A percentile compares a stretch with the other conserved stretches of the same genome.
phyloP scores from a whole-genome alignment of 2,329 filamentous ascomycete genomes.

The Lecanicillium sp. region DNA sequence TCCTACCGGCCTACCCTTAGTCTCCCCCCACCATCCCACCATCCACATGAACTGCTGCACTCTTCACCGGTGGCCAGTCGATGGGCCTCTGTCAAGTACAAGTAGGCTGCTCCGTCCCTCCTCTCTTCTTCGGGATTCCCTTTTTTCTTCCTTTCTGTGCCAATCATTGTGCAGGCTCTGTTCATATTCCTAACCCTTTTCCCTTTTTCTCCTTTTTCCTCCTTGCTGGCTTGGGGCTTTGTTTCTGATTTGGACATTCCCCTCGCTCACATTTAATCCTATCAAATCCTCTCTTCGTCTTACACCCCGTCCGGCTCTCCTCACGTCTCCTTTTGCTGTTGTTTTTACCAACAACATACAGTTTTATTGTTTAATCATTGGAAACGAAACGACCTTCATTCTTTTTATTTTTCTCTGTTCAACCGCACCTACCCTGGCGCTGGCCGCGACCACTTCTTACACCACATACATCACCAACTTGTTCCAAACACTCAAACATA shows the following conservation, averaged over 20 bases:
- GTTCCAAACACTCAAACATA: background rate
- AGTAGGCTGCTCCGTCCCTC: slow-evolving; percentile 3
- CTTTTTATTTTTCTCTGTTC: no score
- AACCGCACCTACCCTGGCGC: slow-evolving; percentile 7
- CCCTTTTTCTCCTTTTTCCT: no score
- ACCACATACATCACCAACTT: background rate
- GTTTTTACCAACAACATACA: background rate
- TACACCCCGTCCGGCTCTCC: no score
- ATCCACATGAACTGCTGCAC: slow-evolving; percentile 10
- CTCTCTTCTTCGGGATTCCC: slow-evolving; percentile 7
- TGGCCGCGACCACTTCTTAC: slow-evolving; percentile 6
- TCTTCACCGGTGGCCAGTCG: background rate
- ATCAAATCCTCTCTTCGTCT: no score
- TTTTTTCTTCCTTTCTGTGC: slow-evolving; percentile 3
- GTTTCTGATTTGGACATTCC: no score
- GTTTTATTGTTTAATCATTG: slow-evolving; percentile 5
- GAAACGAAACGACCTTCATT: slow-evolving; percentile 9
- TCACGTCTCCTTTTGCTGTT: background rate
- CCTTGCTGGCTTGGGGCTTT: no score
- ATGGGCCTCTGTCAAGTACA: no score
- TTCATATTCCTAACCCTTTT: slow-evolving; percentile 2
- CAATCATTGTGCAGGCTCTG: background rate
- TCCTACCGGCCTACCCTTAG: slow-evolving; percentile 10
- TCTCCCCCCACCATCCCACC: slow-evolving; percentile 17
- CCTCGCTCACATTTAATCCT: no score